Percentiles rank a stretch among this genome's conserved stretches.
Conservation (phyloP, 306 rosid genomes). For the Gleditsia sinensis region DNA sequence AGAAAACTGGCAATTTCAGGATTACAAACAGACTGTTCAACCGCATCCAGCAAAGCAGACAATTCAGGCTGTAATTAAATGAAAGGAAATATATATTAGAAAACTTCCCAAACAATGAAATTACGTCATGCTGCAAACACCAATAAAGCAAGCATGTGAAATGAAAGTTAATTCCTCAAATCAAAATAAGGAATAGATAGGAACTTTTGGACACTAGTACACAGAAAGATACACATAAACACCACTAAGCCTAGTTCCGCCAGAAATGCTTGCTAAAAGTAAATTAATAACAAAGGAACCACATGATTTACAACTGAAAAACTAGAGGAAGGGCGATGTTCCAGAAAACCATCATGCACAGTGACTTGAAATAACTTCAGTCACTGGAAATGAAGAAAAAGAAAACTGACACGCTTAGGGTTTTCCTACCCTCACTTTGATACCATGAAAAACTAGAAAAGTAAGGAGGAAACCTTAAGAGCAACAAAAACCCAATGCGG, state of each 20-base stretch:
- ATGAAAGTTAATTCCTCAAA: background rate
- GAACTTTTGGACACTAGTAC: conserved; percentile 7
- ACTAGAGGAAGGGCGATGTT: too few relatives aligned
- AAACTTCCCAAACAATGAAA: conserved; percentile 26
- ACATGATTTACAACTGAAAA: conserved; percentile 16
- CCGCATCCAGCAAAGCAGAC: conserved; percentile 82
- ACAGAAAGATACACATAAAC: background rate
- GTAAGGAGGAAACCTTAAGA: too few relatives aligned
- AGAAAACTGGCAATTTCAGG: conserved; percentile 69
- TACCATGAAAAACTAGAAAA: too few relatives aligned
- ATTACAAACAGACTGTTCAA: conserved; percentile 84
- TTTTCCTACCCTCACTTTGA: too few relatives aligned
- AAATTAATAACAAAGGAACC: conserved; percentile 21
- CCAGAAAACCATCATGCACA: too few relatives aligned
- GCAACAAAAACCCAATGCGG: conserved; percentile 26
- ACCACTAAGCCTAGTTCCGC: conserved; percentile 21
- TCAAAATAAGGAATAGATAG: conserved; percentile 17
- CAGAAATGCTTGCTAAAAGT: conserved; percentile 19
- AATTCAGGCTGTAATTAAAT: conserved; percentile 69
- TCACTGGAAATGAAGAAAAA: too few relatives aligned
- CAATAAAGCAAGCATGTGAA: background rate
- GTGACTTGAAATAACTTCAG: too few relatives aligned
- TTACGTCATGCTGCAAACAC: conserved; percentile 16
- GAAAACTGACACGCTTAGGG: too few relatives aligned
- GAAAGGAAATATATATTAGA: conserved; percentile 29